A percentile compares a stretch with the other conserved stretches of the same genome.
Evolutionary conservation across 495 filamentous ascomycete genomes (phyloP).

Genomic region (Tirmania nivea): DNA sequence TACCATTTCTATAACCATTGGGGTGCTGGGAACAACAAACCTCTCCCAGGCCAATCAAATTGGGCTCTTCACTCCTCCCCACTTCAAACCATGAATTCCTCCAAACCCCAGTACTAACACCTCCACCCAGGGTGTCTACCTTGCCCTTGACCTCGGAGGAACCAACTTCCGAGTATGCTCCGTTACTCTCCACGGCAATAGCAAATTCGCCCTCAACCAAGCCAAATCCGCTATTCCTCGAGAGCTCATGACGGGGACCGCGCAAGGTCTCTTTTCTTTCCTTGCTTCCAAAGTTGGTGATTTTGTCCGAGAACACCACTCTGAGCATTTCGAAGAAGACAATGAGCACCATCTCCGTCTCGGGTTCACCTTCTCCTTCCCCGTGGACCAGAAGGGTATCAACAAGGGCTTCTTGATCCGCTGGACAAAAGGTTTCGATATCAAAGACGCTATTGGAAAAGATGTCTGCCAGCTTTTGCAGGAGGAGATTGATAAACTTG

Average conservation of each 20-base stretch:
- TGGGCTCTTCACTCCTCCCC: not conserved
- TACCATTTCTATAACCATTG: no score
- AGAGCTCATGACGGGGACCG: slow-evolving; percentile 74
- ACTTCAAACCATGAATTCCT: not conserved
- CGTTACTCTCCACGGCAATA: slow-evolving; percentile 73
- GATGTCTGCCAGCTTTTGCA: slow-evolving; percentile 86
- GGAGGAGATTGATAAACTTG: slow-evolving; percentile 66
- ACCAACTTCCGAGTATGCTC: slow-evolving; percentile 98
- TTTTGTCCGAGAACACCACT: slow-evolving; percentile 73
- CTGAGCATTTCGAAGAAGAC: slow-evolving; percentile 63
- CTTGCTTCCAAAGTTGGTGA: slow-evolving; percentile 73
- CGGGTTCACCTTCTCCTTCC: slow-evolving; percentile 95
- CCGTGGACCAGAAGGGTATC: slow-evolving; percentile 78
- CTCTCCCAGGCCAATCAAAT: not conserved
- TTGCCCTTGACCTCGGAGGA: slow-evolving; percentile 89
- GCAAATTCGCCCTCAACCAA: slow-evolving; percentile 74
- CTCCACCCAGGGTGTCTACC: slow-evolving; percentile 53
- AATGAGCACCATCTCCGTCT: slow-evolving; percentile 66
- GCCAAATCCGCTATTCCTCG: slow-evolving; percentile 79
- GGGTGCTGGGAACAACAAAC: not conserved
- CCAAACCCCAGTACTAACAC: not conserved
- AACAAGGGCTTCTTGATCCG: slow-evolving; percentile 82
- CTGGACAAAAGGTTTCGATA: slow-evolving; percentile 98
- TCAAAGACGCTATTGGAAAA: slow-evolving; percentile 73
- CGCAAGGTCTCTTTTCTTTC: slow-evolving; percentile 77